Conservation (phyloP, 345 rosid genomes). For the Toxicodendron radicans region DNA sequence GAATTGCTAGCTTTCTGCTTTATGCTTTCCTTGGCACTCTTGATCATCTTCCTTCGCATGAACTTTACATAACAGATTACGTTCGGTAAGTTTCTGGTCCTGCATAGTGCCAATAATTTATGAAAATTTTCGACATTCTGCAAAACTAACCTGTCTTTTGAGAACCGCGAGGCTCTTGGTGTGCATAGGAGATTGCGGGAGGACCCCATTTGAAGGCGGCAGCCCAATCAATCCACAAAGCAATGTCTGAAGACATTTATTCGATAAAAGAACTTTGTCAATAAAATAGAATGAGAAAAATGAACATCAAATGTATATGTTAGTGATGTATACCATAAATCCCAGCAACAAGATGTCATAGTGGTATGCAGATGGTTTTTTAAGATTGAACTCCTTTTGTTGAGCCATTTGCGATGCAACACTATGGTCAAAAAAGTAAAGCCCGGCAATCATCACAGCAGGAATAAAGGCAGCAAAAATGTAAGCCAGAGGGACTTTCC, state of each 20-base stretch:
- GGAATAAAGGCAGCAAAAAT: constrained; percentile 77
- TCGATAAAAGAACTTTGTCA: neutral
- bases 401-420: constrained; percentile 86
- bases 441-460: constrained; percentile 75
- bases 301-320: constrained; percentile 3
- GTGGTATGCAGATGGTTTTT: constrained; percentile 79
- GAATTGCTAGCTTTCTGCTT: constrained; percentile 53
- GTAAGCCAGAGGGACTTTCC: constrained; percentile 55
- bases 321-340: constrained; percentile 47
- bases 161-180: constrained; percentile 84
- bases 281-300: neutral
- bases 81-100: constrained; percentile 11
- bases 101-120: neutral
- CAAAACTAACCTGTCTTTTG: constrained; percentile 51
- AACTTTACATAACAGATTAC: constrained; percentile 34
- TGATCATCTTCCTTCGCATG: constrained; percentile 66
- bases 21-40: constrained; percentile 73
- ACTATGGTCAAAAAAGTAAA: constrained; percentile 84
- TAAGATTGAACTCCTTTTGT: constrained; percentile 83
- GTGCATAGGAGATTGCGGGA: constrained; percentile 97
- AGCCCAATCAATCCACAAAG: constrained; percentile 81
- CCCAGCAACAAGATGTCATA: constrained; percentile 73
- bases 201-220: constrained; percentile 87
- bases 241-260: constrained; percentile 49
- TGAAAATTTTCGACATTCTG: neutral